A percentile compares a stretch with the other conserved stretches of the same genome.
These are phyloP conservation scores for Epichloe amarillans DNA, from an alignment of 2,329 filamentous ascomycete genomes.

Conservation along the genomic window DNA sequence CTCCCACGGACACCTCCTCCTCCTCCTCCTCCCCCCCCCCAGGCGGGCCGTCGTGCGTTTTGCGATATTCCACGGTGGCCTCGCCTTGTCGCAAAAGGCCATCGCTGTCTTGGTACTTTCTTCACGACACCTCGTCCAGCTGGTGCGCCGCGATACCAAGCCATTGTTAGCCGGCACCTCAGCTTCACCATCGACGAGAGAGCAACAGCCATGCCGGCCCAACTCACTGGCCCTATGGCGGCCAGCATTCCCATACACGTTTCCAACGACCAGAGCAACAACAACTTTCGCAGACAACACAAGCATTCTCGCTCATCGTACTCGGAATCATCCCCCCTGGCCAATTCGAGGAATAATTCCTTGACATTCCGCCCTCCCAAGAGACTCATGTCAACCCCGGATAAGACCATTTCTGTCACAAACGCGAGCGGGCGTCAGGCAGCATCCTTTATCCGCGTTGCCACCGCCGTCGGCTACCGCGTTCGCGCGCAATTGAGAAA, in stretches of 20 bases:
- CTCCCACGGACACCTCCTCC: conserved; percentile 4
- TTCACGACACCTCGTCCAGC: not conserved
- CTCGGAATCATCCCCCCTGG: conserved; percentile 43
- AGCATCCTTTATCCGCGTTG: conserved; percentile 86
- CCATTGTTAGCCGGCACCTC: not conserved
- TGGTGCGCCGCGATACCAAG: not conserved
- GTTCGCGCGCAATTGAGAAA: conserved; percentile 87
- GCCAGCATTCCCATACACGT: conserved; percentile 25
- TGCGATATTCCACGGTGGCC: conserved; percentile 12
- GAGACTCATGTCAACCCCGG: conserved; percentile 43
- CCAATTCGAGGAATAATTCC: conserved; percentile 43
- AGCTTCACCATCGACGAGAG: not conserved
- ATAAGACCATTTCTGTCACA: conserved; percentile 84
- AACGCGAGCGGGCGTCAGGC: conserved; percentile 94
- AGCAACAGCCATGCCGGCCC: conserved; percentile 23
- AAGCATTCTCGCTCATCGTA: conserved; percentile 51
- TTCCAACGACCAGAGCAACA: conserved; percentile 21
- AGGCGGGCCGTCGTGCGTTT: conserved; percentile 10
- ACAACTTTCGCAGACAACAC: conserved; percentile 31
- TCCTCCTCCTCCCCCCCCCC: too few species aligned
- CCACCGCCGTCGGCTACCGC: conserved; percentile 82
- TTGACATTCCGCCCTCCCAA: conserved; percentile 47
- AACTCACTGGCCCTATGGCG: conserved; percentile 25
- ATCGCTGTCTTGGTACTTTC: not conserved
- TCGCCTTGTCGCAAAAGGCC: conserved; percentile 13